Percentiles rank a stretch among this genome's conserved stretches.
These are phyloP conservation scores for Uromyces viciae-fabae DNA, from an alignment of 1,284 basidiomycete genomes.

Conservation along the genomic window DNA sequence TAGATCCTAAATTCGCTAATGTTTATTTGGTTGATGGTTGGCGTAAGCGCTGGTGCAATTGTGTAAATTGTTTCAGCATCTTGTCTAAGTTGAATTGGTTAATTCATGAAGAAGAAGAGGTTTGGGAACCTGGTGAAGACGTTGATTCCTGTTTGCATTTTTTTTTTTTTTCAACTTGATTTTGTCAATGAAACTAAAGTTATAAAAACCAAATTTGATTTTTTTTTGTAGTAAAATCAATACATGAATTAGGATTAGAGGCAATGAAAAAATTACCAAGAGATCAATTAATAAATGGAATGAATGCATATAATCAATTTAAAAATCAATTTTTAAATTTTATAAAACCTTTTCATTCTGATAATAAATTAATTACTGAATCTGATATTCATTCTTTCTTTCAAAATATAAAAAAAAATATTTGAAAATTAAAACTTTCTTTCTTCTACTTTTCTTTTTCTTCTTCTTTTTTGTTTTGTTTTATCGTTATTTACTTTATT, in stretches of 20 bases:
- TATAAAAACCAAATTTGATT: neutral
- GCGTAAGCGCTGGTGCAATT: conserved; percentile 32
- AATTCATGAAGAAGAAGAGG: conserved; percentile 29
- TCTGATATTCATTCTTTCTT: conserved; percentile 30
- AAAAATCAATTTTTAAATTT: conserved; percentile 23
- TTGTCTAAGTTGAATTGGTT: conserved; percentile 19
- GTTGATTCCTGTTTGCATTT: conserved; percentile 21
- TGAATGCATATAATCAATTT: conserved; percentile 33
- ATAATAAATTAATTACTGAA: conserved; percentile 28
- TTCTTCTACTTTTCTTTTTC: neutral
- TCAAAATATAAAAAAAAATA: conserved; percentile 10
- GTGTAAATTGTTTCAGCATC: neutral
- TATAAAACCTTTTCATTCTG: conserved; percentile 26
- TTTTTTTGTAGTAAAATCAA: conserved; percentile 24
- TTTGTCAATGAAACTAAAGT: neutral
- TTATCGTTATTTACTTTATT: no score
- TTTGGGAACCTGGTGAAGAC: conserved; percentile 43
- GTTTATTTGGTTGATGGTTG: conserved; percentile 23
- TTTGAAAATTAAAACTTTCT: neutral
- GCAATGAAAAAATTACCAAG: conserved; percentile 21
- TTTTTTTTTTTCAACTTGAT: neutral
- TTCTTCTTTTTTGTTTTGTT: neutral
- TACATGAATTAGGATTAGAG: conserved; percentile 40
- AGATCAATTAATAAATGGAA: conserved; percentile 27
- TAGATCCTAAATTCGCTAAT: conserved; percentile 10